phyloP scores from a whole-genome alignment of 169 alveolate species.

The Perkinsus marinus region DNA sequence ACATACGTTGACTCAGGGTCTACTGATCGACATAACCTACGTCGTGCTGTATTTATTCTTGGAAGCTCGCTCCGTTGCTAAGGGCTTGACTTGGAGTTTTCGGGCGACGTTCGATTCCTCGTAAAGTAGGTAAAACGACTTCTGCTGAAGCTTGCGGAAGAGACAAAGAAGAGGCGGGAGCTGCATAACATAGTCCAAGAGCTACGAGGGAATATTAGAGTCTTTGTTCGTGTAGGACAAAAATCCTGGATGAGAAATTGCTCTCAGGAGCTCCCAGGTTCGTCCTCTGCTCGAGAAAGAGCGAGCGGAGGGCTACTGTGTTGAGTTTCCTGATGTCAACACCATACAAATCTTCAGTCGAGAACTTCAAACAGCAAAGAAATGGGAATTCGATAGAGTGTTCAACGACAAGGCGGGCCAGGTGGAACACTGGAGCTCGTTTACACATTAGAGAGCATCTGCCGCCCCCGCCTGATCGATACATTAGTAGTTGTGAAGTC shows the following conservation, averaged over 20 bases:
- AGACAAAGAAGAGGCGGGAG: not conserved
- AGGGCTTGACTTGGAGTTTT: not conserved
- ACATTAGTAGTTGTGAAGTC: no score
- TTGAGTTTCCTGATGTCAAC: not conserved
- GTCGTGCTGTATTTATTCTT: no score
- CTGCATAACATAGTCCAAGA: constrained; percentile 23
- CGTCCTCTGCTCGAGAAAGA: constrained; percentile 13
- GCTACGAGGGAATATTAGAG: constrained; percentile 30
- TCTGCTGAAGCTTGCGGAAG: not conserved
- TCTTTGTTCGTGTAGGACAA: constrained; percentile 11
- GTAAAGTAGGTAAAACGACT: not conserved
- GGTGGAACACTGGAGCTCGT: not conserved
- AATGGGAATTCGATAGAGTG: not conserved
- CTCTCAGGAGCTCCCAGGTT: not conserved
- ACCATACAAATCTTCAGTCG: not conserved
- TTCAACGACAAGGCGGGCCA: not conserved
- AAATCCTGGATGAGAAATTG: not conserved
- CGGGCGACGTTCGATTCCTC: not conserved
- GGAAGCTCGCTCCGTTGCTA: not conserved
- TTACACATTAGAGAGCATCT: no score
- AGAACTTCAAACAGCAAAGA: not conserved
- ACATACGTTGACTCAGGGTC: not conserved
- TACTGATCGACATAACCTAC: not conserved
- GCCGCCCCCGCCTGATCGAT: no score
- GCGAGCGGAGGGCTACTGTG: not conserved